Evolutionary conservation across 2,329 filamentous ascomycete genomes (phyloP), one percentile per base, ranked within the genome.

Genomic region (Kalmusia sp.): DNA sequence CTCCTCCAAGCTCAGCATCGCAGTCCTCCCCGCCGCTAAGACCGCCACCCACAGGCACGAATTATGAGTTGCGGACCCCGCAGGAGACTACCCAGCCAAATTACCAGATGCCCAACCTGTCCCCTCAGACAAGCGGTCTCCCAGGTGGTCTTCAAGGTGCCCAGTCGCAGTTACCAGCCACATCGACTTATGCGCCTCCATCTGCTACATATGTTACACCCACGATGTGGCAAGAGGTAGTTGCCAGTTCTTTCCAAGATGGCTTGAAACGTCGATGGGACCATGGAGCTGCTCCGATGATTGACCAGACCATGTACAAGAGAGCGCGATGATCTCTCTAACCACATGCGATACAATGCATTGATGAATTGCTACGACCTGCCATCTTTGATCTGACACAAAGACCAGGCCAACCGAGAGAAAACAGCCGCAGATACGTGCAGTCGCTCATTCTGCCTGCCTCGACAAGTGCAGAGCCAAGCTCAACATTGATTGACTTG

Each of bases 221-320:
- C 4, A 74, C 76, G 31, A 80, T 80, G 78, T 81, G 79, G 79
- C 79, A 81, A 62, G 77, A 80, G 50, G 78, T 78, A 2, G 79
- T 81, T 45, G 73, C 74, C 17, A 76, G 69, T 39, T 74, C 73
- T 4, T 72, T 76, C 52, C 65, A 70, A 9, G 72, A 74, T 37
- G 74, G 76, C 1, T 62, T 77, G 27, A 81, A 81, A 66, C 71
- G 79, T 51, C 70, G 77, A 55, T 78, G 78, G 68, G 77, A 80
- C 51, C 76, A 76, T 28, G 71, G 74, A 12, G 64, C 63, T 41
- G 22, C 66, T 22, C 52, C 63, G 14, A 70, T 74, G 64, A 57
- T 69, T 21, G 73, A 76, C 35, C 68, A 71, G 35, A 63, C 71
- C n/a, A 70, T 72, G 62, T 71, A 72, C 59, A 76, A 76, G 54